phyloP scores from a whole-genome alignment of 1,284 basidiomycete genomes.

The Psilocybe mexicana region DNA sequence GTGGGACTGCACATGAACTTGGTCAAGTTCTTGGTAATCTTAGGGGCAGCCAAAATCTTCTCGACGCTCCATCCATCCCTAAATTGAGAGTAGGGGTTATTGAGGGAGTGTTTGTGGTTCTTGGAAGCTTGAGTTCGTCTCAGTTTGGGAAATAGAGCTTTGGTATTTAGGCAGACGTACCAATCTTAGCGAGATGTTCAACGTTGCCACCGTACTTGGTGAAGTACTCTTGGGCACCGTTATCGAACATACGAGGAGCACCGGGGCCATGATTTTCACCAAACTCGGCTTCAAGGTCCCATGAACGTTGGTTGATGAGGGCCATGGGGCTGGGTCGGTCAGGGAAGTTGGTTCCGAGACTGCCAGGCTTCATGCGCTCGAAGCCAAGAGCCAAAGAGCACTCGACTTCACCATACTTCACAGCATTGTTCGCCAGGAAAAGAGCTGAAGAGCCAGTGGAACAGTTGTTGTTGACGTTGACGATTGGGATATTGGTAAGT shows the following conservation, averaged over 20 bases:
- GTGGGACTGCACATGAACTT: constrained; percentile 91
- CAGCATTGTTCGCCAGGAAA: constrained; percentile 65
- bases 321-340: constrained; percentile 66
- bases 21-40: constrained; percentile 75
- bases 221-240: constrained; percentile 80
- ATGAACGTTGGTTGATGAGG: constrained; percentile 45
- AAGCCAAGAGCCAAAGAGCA: constrained; percentile 86
- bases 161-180: constrained; percentile 38
- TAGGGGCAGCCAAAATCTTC: constrained; percentile 64
- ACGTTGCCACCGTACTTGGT: constrained; percentile 71
- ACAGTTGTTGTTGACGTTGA: constrained; percentile 88
- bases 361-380: constrained; percentile 84
- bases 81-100: constrained; percentile 89
- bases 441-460: constrained; percentile 78
- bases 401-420: constrained; percentile 71
- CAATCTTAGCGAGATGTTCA: constrained; percentile 76
- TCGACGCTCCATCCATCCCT: constrained; percentile 73
- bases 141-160: not conserved
- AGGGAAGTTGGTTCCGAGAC: constrained; percentile 68
- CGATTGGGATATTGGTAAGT: constrained; percentile 82
- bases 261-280: constrained; percentile 70
- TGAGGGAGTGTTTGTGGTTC: constrained; percentile 81
- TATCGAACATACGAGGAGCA: constrained; percentile 76
- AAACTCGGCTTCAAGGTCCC: constrained; percentile 56
- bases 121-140: constrained; percentile 58